Percentiles rank a stretch among this genome's conserved stretches.
Conservation (phyloP, 108 stramenopile species). For the Cylindrotheca fusiformis region DNA sequence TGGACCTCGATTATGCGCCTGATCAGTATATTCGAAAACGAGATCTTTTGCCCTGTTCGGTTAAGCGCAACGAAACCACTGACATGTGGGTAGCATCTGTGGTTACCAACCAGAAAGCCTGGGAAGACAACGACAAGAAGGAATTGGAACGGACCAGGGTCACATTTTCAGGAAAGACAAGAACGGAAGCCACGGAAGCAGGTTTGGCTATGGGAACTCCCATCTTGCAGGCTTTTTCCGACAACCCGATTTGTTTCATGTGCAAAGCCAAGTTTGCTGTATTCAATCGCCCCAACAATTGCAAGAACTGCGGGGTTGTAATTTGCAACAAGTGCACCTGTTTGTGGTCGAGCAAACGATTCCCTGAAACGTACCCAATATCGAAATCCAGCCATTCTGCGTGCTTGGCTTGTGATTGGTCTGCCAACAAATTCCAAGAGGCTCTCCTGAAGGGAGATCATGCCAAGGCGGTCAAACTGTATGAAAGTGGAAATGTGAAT, state of each 20-base stretch:
- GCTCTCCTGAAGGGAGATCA: slow-evolving; percentile 45
- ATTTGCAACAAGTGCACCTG: slow-evolving; percentile 43
- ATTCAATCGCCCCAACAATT: slow-evolving; percentile 41
- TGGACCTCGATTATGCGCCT: slow-evolving; percentile 19
- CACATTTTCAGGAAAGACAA: slow-evolving; percentile 36
- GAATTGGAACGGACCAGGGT: slow-evolving; percentile 12
- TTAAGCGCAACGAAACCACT: slow-evolving; percentile 48
- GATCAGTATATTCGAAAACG: slow-evolving; percentile 26
- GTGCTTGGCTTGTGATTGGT: slow-evolving; percentile 44
- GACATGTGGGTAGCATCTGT: slow-evolving; percentile 64
- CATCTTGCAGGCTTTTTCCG: slow-evolving; percentile 35
- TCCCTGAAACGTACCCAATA: slow-evolving; percentile 52
- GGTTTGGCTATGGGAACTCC: slow-evolving; percentile 56
- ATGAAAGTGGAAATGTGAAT: slow-evolving; percentile 59
- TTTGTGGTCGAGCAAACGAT: slow-evolving; percentile 38
- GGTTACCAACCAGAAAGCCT: slow-evolving; percentile 37
- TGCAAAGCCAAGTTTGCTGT: slow-evolving; percentile 47
- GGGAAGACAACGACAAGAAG: slow-evolving; percentile 10
- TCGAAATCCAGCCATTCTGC: slow-evolving; percentile 28
- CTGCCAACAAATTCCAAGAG: slow-evolving; percentile 35
- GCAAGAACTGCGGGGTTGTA: slow-evolving; percentile 53
- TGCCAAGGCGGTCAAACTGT: slow-evolving; percentile 33
- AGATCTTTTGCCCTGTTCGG: slow-evolving; percentile 31
- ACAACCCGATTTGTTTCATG: slow-evolving; percentile 33
- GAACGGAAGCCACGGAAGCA: slow-evolving; percentile 52